Evolutionary conservation across 225 moss, liverwort and hornwort genomes (phyloP).

Genomic region (Marchantia paleacea): DNA sequence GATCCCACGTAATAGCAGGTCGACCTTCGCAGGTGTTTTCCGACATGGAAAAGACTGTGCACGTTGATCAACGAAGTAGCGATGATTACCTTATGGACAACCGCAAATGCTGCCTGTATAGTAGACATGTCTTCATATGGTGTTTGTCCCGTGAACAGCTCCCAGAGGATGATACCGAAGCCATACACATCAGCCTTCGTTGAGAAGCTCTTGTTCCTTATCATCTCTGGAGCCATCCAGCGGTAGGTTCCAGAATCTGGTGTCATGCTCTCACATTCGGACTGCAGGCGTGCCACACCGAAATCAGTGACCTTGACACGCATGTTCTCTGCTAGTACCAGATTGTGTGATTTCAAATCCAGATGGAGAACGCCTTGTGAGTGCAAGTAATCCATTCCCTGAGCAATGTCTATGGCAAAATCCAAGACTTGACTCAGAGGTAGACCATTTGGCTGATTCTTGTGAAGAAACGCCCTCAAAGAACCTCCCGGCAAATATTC

Average conservation of each 20-base stretch:
- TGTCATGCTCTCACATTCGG: constrained; percentile 63
- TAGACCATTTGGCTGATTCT: constrained; percentile 39
- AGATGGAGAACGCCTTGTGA: constrained; percentile 80
- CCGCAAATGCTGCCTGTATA: constrained; percentile 88
- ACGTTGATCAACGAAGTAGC: not conserved
- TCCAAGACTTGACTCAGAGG: constrained; percentile 46
- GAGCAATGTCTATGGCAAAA: constrained; percentile 72
- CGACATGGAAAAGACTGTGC: not conserved
- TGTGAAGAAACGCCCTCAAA: constrained; percentile 64
- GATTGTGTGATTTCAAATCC: constrained; percentile 79
- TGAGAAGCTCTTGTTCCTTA: constrained; percentile 57
- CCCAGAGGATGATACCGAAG: constrained; percentile 90
- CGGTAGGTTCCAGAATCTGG: constrained; percentile 76
- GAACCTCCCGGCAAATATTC: constrained; percentile 78
- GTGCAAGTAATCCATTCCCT: constrained; percentile 85
- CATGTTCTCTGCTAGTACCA: constrained; percentile 55
- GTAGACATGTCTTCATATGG: constrained; percentile 79
- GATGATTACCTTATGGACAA: constrained; percentile 63
- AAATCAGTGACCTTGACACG: constrained; percentile 81
- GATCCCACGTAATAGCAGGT: too few species aligned
- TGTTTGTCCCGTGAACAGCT: constrained; percentile 59
- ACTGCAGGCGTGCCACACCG: constrained; percentile 73
- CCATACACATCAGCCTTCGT: constrained; percentile 92
- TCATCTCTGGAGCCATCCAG: constrained; percentile 99
- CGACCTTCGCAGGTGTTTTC: not conserved